A percentile compares a stretch with the other conserved stretches of the same genome.
Evolutionary conservation across 441 rosid genomes (phyloP).

Genomic region (Caryocar brasiliense): DNA sequence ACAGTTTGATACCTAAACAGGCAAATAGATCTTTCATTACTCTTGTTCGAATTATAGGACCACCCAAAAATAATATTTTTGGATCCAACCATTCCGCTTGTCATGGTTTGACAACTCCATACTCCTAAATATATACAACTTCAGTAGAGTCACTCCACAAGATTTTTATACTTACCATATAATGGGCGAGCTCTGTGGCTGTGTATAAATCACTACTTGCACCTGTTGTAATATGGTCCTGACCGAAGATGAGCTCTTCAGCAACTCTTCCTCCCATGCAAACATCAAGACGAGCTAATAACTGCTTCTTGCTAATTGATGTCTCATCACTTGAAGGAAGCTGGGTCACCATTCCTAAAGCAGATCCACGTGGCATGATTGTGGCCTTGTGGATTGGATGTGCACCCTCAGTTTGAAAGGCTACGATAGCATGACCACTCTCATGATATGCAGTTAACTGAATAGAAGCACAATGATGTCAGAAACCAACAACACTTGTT

Average conservation of each 20-base stretch:
- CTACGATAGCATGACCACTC: slow-evolving; percentile 97
- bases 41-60: background rate
- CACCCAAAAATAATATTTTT: no score
- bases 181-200: slow-evolving; percentile 93
- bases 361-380: slow-evolving; percentile 96
- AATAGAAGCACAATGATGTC: slow-evolving; percentile 4
- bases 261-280: slow-evolving; percentile 99
- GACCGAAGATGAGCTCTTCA: slow-evolving; percentile 93
- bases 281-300: slow-evolving; percentile 93
- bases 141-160: no score
- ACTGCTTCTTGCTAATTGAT: slow-evolving; percentile 83
- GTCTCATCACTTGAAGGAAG: slow-evolving; percentile 94
- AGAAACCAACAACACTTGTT: slow-evolving; percentile 10
- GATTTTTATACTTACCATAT: slow-evolving; percentile 74
- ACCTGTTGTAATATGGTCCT: slow-evolving; percentile 82
- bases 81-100: background rate
- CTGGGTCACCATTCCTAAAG: slow-evolving; percentile 97
- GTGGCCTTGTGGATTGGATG: slow-evolving; percentile 98
- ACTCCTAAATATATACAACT: no score
- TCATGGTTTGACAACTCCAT: no score
- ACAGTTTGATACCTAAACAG: slow-evolving; percentile 66
- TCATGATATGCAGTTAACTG: slow-evolving; percentile 98
- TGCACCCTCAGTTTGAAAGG: slow-evolving; percentile 81
- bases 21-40: background rate
- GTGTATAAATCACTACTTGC: slow-evolving; percentile 88